These are phyloP conservation scores for Debaryomycetaceae sp. DNA, from an alignment of 1,139 yeast genomes.

Conservation along the genomic window DNA sequence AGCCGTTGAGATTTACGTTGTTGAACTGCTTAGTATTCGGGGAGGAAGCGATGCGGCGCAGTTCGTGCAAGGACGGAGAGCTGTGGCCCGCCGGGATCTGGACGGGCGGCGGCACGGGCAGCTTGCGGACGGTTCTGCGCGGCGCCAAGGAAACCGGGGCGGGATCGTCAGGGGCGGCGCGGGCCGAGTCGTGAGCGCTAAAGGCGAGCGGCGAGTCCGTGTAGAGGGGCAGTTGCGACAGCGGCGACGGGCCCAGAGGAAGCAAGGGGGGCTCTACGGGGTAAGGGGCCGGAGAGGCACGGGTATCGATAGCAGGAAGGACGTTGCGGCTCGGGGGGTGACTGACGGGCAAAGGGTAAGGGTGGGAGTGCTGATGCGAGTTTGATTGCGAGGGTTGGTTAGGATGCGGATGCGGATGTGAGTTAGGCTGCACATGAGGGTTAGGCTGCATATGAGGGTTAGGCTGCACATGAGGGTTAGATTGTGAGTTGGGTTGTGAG, in stretches of 20 bases:
- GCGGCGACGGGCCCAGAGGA: background rate
- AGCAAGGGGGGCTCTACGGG: constrained; percentile 1
- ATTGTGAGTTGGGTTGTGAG: no score
- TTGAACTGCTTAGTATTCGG: constrained; percentile 6
- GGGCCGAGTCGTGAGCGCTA: background rate
- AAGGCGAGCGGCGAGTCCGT: background rate
- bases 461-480: constrained; percentile 4
- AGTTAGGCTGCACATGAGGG: constrained; percentile 2
- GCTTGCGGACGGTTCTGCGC: constrained; percentile 1
- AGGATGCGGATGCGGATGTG: no score
- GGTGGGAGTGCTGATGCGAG: no score
- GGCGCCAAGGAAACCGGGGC: no score
- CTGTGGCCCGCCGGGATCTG: constrained; percentile 1
- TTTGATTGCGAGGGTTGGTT: no score
- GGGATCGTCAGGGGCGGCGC: no score
- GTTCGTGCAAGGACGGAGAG: constrained; percentile 2
- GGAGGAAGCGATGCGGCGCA: constrained; percentile 8
- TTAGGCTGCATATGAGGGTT: constrained; percentile 4
- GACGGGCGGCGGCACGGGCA: background rate
- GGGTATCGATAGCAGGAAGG: constrained; percentile 1
- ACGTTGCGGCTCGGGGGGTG: constrained; percentile 3
- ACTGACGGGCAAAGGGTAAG: no score
- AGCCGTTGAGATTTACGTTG: background rate
- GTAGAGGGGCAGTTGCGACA: background rate
- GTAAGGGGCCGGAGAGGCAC: constrained; percentile 3